Evolutionary conservation across 1,139 yeast species (phyloP), one percentile per base, ranked within the genome.

Genomic region (Scheffersomyces illinoinensis): DNA sequence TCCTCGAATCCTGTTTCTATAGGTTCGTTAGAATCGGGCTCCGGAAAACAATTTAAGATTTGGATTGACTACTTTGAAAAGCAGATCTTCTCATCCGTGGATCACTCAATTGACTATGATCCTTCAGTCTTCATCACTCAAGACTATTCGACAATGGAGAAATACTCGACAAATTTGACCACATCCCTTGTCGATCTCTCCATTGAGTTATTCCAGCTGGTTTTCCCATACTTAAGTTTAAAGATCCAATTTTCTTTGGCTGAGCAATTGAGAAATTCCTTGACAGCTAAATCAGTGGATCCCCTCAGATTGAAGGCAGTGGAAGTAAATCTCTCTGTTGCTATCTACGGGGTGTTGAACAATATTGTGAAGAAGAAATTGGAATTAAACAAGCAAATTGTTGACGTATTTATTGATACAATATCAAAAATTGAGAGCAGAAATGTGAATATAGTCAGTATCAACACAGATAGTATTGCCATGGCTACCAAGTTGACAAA

Each of bases 201-300:
- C 0, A 88, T 95, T 66, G 93, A 89, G 61, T 78, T 93, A 5
- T 91, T 93, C 67, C 87, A 90, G 12, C 69, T 83, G 8, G 81
- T 90, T 0, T 90, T 95, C 64, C 92, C 97, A 0, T 79, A 82
- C 61, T 83, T 95, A 65, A 85, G 93, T n/a, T 74, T 85, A 10
- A 91, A 92, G 62, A 90, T 95, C 58, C 98, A 95, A 68, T 88
- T 90, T 59, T 92, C 98, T 1, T 80, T 95, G 48, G 73, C 95
- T 54, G 98, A 93, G 64, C 93, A 89, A 61, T 76, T 95, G 62
- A 82, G 93, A 64, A 78, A 87, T 3, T 84, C 88, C 7, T 63
- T 78, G 19, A 72, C 75, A 2, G 68, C 78, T 1, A 68, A 68
- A 47, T 59, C 69, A 0, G 62, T 70, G 20, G 80, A 76, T 56